Percentiles rank a stretch among this genome's conserved stretches.
Conservation (phyloP, 2,329 filamentous ascomycete genomes). For the Hymenoscyphus fraxineus region DNA sequence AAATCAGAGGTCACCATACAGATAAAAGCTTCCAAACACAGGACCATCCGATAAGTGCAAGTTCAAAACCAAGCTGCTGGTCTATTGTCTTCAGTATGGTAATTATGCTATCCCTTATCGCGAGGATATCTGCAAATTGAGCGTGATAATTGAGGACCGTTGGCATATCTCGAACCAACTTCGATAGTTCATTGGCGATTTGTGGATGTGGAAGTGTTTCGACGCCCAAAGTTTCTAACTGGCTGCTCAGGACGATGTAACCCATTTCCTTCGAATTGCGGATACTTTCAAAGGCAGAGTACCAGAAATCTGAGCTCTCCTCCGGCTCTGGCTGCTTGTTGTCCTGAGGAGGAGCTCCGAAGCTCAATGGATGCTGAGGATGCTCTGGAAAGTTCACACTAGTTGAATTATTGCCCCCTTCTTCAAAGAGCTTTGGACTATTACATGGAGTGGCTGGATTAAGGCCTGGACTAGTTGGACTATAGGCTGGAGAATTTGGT, state of each 20-base stretch:
- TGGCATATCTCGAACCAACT: constrained; percentile 1
- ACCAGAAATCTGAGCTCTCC: background rate
- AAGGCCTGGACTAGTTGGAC: background rate
- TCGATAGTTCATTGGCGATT: constrained; percentile 1
- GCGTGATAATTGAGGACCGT: constrained; percentile 2
- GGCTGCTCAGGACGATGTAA: background rate
- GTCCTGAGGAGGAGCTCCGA: background rate
- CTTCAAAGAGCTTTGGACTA: background rate
- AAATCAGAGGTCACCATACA: background rate
- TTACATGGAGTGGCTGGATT: background rate
- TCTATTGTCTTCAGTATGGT: constrained; percentile 18
- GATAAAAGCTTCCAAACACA: constrained; percentile 9
- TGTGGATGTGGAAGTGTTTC: constrained; percentile 1
- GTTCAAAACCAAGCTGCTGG: constrained; percentile 17
- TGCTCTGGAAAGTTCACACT: too few relatives aligned
- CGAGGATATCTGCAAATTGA: background rate
- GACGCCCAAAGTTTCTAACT: background rate
- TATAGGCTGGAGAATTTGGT: background rate
- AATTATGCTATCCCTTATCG: constrained; percentile 14
- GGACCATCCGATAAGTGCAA: constrained; percentile 19
- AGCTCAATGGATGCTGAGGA: background rate
- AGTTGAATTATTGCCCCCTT: too few relatives aligned
- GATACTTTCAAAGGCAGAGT: background rate
- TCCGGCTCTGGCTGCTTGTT: background rate
- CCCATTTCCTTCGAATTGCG: background rate